Evolutionary conservation across 257 asterid species (phyloP), one percentile per base, ranked within the genome.

Genomic region (Gentiana macrophylla): DNA sequence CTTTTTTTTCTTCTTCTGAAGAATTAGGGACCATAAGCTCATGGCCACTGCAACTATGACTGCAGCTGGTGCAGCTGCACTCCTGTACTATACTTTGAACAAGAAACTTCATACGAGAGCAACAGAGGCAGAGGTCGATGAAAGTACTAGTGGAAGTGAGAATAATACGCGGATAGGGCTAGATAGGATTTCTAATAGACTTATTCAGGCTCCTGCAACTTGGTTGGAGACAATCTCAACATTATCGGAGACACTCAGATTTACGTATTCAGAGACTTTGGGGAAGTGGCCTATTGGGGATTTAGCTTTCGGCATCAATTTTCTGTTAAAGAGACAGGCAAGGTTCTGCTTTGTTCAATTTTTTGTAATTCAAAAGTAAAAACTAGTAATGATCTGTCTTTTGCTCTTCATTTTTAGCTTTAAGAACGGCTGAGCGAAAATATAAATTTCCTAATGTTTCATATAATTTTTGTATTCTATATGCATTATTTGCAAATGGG

Each of bases 31-130:
- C 57, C 58, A 75, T 55, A 77, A 72, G 57, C 55, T 80, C 67
- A 92, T 92, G 99, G 99, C 99, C 12, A 85, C 98, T 32, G 97
- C 98, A 71, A 83, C 98, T 55, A 81, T 92, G 94, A 88, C 99
- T n/a, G 99, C 99, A 58, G 97, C 99, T 10, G 99, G 99, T 70
- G 99, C 99, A 24, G 99, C 97, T 64, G 99, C 99, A 8, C 86
- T 88, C 62, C 74, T 92, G 74, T 92, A 92, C 66, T 92, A 85
- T 52, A 85, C 97, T 8, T 79, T 92, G 56, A 88, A 85, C 68
- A 83, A 65, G 72, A 91, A 83, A 71, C 50, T 87, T 41, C 93
- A 74, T 64, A 56, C 88, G 32, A 62, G 63, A 52, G 60, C 77
- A 33, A 48, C 76, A 33, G 43, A 59, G 12, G 86, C 45, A 32